Evolutionary conservation across 148 eudicot species (phyloP).

Genomic region (Camellia granthamiana): DNA sequence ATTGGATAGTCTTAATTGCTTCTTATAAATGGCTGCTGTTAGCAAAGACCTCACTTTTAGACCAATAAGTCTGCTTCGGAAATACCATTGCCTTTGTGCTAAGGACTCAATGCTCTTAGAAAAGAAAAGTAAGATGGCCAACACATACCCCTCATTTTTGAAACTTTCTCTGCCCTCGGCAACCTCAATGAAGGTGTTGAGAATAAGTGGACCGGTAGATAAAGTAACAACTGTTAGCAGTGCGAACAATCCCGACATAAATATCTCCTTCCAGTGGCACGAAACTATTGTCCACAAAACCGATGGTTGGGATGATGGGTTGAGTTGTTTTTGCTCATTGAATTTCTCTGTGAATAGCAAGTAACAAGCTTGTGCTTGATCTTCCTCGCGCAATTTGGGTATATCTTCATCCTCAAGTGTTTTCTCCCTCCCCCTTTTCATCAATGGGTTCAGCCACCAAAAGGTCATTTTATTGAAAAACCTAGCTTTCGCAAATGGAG

Average conservation of each 20-base stretch:
- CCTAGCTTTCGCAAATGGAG: conserved; percentile 59
- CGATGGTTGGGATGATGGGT: conserved; percentile 48
- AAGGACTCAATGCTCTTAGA: conserved; percentile 63
- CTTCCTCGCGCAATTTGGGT: conserved; percentile 54
- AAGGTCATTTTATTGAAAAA: conserved; percentile 63
- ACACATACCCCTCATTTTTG: conserved; percentile 56
- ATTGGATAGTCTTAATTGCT: conserved; percentile 72
- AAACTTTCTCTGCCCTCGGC: conserved; percentile 71
- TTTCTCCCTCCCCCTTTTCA: conserved; percentile 66
- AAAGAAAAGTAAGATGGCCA: conserved; percentile 60
- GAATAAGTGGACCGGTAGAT: conserved; percentile 80
- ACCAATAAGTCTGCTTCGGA: conserved; percentile 61
- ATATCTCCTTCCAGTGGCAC: conserved; percentile 66
- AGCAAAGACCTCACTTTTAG: conserved; percentile 67
- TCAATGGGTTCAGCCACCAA: conserved; percentile 84
- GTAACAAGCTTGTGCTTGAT: conserved; percentile 68
- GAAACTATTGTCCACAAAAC: conserved; percentile 52
- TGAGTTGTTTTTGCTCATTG: conserved; percentile 36
- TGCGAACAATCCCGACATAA: conserved; percentile 79
- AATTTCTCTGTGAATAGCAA: conserved; percentile 35
- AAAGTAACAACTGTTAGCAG: conserved; percentile 57
- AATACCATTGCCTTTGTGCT: conserved; percentile 82
- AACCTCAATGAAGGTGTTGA: conserved; percentile 77
- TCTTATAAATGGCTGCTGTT: conserved; percentile 71
- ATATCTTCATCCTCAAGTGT: conserved; percentile 65